phyloP scores from a whole-genome alignment of 75 land plant species.

The Picea sitchensis region DNA sequence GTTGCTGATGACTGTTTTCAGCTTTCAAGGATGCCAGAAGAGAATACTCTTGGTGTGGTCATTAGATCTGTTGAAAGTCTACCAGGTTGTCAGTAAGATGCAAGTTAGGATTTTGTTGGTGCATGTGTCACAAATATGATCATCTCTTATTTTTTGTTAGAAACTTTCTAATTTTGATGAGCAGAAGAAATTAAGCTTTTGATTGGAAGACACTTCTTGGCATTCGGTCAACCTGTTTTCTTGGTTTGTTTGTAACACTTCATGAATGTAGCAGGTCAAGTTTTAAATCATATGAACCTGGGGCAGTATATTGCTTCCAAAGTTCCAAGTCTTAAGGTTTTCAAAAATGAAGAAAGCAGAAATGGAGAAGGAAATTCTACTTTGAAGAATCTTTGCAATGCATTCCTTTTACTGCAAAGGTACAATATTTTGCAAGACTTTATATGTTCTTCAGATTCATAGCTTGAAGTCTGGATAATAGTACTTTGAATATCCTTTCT shows the following conservation, averaged over 20 bases:
- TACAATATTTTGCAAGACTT: slow-evolving; percentile 11
- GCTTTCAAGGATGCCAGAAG: slow-evolving; percentile 52
- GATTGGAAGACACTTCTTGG: neutral
- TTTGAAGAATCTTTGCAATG: slow-evolving; percentile 57
- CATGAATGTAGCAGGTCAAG: slow-evolving; percentile 47
- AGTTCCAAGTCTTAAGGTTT: slow-evolving; percentile 71
- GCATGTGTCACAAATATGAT: neutral
- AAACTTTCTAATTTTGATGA: neutral
- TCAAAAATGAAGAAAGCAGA: slow-evolving; percentile 36
- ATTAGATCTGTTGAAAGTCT: slow-evolving; percentile 50
- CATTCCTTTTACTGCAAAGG: slow-evolving; percentile 76
- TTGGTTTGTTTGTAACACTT: neutral
- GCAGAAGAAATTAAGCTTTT: slow-evolving; percentile 3
- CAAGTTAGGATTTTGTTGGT: neutral
- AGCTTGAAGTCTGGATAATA: too few relatives aligned
- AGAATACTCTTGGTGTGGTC: slow-evolving; percentile 52
- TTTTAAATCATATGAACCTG: slow-evolving; percentile 55
- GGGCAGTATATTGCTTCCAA: slow-evolving; percentile 65
- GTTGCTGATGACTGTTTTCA: slow-evolving; percentile 92
- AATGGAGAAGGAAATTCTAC: slow-evolving; percentile 37
- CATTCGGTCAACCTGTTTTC: neutral
- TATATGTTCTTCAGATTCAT: too few relatives aligned
- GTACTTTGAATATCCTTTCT: too few relatives aligned
- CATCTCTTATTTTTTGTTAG: neutral
- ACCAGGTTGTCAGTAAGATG: slow-evolving; percentile 71